A percentile compares a stretch with the other conserved stretches of the same genome.
phyloP scores from a whole-genome alignment of 2,329 filamentous ascomycete species.

The Aspergillus hortae region DNA sequence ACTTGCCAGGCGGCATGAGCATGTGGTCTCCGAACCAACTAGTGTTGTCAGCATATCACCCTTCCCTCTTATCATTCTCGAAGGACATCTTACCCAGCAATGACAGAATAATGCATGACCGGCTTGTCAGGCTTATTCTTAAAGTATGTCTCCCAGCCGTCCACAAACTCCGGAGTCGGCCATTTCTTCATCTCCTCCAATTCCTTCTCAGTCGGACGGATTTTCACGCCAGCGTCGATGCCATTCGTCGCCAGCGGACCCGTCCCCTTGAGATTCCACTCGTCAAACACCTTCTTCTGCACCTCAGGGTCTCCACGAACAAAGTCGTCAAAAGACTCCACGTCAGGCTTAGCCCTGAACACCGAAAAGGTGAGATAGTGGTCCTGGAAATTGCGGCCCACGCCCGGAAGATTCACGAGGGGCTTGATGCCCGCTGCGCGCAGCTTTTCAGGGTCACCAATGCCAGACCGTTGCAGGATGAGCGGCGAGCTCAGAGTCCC shows the following conservation, averaged over 20 bases:
- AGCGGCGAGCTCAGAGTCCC: conserved; percentile 71
- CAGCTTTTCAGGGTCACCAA: conserved; percentile 70
- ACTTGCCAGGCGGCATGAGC: conserved; percentile 69
- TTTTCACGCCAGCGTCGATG: conserved; percentile 76
- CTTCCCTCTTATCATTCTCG: too few relatives aligned
- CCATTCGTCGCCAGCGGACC: conserved; percentile 74
- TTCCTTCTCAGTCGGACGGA: conserved; percentile 67
- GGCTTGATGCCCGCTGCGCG: conserved; percentile 65
- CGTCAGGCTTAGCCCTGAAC: conserved; percentile 69
- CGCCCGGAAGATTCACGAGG: conserved; percentile 67
- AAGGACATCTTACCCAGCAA: conserved; percentile 51
- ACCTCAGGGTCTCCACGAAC: conserved; percentile 68
- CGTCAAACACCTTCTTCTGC: conserved; percentile 70
- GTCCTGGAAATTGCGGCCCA: conserved; percentile 74
- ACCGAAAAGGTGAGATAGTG: conserved; percentile 70
- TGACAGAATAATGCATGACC: conserved; percentile 80
- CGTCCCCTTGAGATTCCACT: conserved; percentile 77
- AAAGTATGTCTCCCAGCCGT: conserved; percentile 78
- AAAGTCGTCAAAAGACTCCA: conserved; percentile 79
- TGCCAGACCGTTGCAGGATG: conserved; percentile 71
- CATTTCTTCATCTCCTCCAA: conserved; percentile 66
- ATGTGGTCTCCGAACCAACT: conserved; percentile 49
- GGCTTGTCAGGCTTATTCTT: conserved; percentile 82
- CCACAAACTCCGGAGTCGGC: conserved; percentile 67
- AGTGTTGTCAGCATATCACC: conserved; percentile 6